Base-by-base conservation (phyloP, 2,329 filamentous ascomycete genomes). In the Fusarium sp. region DNA sequence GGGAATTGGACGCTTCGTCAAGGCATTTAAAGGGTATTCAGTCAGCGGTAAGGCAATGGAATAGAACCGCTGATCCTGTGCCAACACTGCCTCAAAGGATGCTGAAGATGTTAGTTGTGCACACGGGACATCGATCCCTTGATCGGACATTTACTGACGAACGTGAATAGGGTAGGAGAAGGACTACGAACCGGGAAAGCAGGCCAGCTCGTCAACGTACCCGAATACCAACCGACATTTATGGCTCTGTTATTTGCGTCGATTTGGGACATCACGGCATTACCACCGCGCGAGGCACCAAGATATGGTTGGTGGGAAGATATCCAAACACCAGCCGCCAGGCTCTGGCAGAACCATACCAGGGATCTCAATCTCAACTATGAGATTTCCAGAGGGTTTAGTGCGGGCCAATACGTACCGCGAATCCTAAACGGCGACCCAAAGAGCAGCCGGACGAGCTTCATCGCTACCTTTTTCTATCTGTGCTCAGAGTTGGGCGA, bases 391-490 rank as follows among this genome's bases (percentile, higher is more conserved):
- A 73, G 78, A 60, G 76, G 69, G 7, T 79, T 79, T 53, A 77
- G 73, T 37, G 70, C 77, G 25, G 69, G 72, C 37, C 77, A 76
- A 49, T 78, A 79, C 65, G 73, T 77, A 58, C 77, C 78, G 23
- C 73, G 73, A 23, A 79, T 80, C 50, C 63, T 80, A 28, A 79
- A 80, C 42, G 73, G 76, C 23, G 78, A 80, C 61, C 75, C 77
- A 19, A 78, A 75, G 52, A 80, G 78, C 56, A 84, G 81, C 66
- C 78, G 82, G 48, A 81, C 80, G 39, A 81, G 81, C 56, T 84
- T 83, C 73, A 82, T 84, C 56, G 81, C 82, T 42, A 83, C 81
- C 34, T 83, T 83, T 72, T 82, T 84, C 73, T 84, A 84, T 71
- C 78, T 84, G 43, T 81, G 81, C 75, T 79, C 82, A 48, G 82